Evolutionary conservation across 2,329 filamentous ascomycete species (phyloP).

Genomic region (Emmonsiellopsis sp.): DNA sequence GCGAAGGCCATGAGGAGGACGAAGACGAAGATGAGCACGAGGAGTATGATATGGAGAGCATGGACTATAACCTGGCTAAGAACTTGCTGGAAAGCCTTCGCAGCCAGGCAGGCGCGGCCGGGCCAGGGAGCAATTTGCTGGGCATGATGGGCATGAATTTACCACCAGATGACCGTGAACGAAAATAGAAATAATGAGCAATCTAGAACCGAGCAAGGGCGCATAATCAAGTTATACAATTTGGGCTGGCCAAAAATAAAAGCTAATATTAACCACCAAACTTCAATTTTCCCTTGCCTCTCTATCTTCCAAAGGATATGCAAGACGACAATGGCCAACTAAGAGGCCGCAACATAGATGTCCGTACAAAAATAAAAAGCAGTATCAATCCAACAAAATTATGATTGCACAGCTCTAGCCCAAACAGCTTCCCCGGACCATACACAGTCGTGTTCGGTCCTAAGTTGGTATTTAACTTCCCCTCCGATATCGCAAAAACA

Average conservation of each 20-base stretch:
- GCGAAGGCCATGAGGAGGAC: conserved; percentile 14
- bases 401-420: neutral
- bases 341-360: neutral
- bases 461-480: neutral
- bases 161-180: conserved; percentile 59
- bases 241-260: neutral
- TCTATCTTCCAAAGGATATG: neutral
- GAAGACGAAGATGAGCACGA: conserved; percentile 15
- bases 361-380: neutral
- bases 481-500: neutral
- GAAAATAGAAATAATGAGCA: neutral
- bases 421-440: too few species aligned
- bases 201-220: neutral
- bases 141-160: conserved; percentile 75
- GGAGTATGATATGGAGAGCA: conserved; percentile 49
- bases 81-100: conserved; percentile 92
- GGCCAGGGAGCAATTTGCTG: conserved; percentile 79
- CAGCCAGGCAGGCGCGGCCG: conserved; percentile 73
- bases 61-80: conserved; percentile 79
- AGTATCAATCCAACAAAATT: neutral
- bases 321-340: neutral
- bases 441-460: neutral
- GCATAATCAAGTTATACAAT: neutral
- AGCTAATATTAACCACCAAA: neutral
- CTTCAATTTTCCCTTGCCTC: neutral